A percentile compares a stretch with the other conserved stretches of the same genome.
Evolutionary conservation across 2,329 filamentous ascomycete genomes (phyloP).

Genomic region (Aspergillus quadricinctus): DNA sequence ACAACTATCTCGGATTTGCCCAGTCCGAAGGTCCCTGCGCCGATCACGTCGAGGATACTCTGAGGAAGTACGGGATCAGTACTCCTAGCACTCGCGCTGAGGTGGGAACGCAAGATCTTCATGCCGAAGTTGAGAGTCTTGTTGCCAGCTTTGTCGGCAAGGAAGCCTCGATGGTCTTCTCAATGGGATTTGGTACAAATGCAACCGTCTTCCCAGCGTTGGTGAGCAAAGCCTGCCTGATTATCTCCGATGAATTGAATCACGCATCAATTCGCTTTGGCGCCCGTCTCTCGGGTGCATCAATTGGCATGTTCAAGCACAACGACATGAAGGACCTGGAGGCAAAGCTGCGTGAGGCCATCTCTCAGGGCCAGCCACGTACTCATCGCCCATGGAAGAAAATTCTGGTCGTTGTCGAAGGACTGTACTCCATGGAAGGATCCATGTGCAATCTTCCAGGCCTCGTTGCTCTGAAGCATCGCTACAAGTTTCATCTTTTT

Average conservation of each 20-base stretch:
- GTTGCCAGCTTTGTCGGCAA: conserved; percentile 92
- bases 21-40: conserved; percentile 96
- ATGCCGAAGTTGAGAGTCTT: conserved; percentile 82
- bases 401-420: conserved; percentile 93
- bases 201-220: conserved; percentile 87
- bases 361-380: conserved; percentile 92
- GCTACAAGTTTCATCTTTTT: conserved; percentile 96
- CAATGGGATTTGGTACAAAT: conserved; percentile 98
- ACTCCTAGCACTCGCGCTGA: conserved; percentile 78
- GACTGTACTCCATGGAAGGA: conserved; percentile 98
- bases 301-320: conserved; percentile 96
- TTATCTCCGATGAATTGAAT: conserved; percentile 96
- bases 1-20: conserved; percentile 98
- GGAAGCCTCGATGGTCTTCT: conserved; percentile 92
- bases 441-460: conserved; percentile 98
- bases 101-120: conserved; percentile 79
- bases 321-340: conserved; percentile 92
- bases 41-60: conserved; percentile 80
- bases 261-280: conserved; percentile 97
- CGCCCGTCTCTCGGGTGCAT: conserved; percentile 86
- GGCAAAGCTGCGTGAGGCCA: conserved; percentile 78
- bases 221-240: conserved; percentile 85
- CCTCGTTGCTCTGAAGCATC: conserved; percentile 78
- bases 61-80: conserved; percentile 81
- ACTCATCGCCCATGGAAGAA: conserved; percentile 99